Conservation (phyloP, 192 early-diverging fungal genomes). For the Backusella australiensis region DNA sequence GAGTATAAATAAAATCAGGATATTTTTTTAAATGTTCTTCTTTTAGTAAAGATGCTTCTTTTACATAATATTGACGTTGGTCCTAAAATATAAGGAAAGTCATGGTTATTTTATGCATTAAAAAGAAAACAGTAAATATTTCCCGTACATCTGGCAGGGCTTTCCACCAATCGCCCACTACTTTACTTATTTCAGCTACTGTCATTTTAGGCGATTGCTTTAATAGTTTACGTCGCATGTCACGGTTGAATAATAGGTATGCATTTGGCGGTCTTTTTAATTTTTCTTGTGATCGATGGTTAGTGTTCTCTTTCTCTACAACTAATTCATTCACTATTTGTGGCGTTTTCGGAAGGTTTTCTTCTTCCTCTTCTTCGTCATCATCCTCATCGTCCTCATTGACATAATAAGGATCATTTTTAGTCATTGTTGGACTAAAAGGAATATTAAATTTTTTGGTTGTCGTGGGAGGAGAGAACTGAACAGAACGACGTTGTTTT, state of each 20-base stretch:
- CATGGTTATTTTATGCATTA: background rate
- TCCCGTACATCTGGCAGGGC: slow-evolving; percentile 36
- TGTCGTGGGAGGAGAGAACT: background rate
- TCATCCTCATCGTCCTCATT: background rate
- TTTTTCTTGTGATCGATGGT: slow-evolving; percentile 21
- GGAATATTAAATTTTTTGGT: background rate
- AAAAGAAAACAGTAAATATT: background rate
- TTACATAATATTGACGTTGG: slow-evolving; percentile 41
- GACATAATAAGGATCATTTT: slow-evolving; percentile 7
- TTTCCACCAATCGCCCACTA: slow-evolving; percentile 55
- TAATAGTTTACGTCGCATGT: slow-evolving; percentile 55
- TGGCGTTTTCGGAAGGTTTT: background rate
- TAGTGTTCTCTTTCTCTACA: background rate
- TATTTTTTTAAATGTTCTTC: slow-evolving; percentile 48
- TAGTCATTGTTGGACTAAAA: background rate
- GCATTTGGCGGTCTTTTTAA: slow-evolving; percentile 61
- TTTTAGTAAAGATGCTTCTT: slow-evolving; percentile 46
- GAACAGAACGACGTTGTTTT: slow-evolving; percentile 14
- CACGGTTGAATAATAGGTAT: slow-evolving; percentile 60
- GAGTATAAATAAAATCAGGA: slow-evolving; percentile 57
- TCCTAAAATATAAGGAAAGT: slow-evolving; percentile 18
- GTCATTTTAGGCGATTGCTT: slow-evolving; percentile 54
- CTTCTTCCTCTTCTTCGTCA: background rate
- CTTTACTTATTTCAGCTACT: slow-evolving; percentile 55
- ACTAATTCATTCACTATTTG: background rate